These are phyloP conservation scores for Xylaria sp. DNA, from an alignment of 2,329 filamentous ascomycete genomes.

Conservation along the genomic window DNA sequence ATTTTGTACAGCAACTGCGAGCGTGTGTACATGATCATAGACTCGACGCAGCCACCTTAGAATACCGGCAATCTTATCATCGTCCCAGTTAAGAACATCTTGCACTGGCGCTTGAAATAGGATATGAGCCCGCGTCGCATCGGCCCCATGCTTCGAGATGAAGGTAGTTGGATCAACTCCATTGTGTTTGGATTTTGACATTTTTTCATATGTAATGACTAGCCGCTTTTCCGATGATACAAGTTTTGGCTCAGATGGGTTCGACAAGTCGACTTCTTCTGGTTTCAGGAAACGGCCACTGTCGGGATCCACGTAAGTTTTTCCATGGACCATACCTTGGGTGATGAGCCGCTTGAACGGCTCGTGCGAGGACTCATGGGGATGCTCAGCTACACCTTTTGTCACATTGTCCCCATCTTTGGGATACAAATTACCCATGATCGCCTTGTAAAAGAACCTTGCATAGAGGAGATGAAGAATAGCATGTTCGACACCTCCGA, in stretches of 20 bases:
- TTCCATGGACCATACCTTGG: conserved; percentile 93
- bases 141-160: conserved; percentile 80
- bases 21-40: conserved; percentile 62
- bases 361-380: conserved; percentile 57
- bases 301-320: conserved; percentile 78
- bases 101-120: conserved; percentile 87
- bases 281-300: conserved; percentile 82
- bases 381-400: conserved; percentile 34
- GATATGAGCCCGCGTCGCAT: conserved; percentile 86
- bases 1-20: conserved; percentile 37
- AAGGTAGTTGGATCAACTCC: conserved; percentile 83
- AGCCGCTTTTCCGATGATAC: conserved; percentile 67
- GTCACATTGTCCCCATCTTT: not conserved
- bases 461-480: conserved; percentile 90
- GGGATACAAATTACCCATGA: conserved; percentile 67
- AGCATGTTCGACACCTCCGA: conserved; percentile 90
- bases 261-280: conserved; percentile 74
- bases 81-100: conserved; percentile 89
- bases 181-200: conserved; percentile 96
- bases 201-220: conserved; percentile 81
- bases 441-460: conserved; percentile 89
- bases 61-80: conserved; percentile 81
- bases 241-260: conserved; percentile 68
- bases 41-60: conserved; percentile 82
- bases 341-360: conserved; percentile 86